Evolutionary conservation across 805 yeast species (phyloP), one percentile per base, ranked within the genome.

Genomic region (Wickerhamiella allomyrinae): DNA sequence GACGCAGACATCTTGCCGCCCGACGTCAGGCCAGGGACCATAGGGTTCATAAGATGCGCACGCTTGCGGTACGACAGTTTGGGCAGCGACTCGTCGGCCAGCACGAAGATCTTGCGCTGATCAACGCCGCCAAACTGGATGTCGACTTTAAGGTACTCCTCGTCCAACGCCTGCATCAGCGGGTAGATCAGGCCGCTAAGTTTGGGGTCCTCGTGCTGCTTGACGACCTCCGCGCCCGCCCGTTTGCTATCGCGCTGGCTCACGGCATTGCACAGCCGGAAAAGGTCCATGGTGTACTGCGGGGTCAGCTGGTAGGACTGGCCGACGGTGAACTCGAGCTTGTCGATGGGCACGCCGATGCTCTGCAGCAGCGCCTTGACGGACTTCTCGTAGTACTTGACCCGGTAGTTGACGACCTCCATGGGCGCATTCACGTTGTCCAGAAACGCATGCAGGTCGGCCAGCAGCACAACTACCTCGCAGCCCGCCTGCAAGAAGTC

Each of bases 141-240:
- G 62, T 91, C 99, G 31, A 75, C 85, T 23, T 70, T 80, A 57
- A 91, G 73, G 61, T 79, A 78, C 57, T 91, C 79, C 64, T 91
- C 99, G 62, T 91, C 99, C 46, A 91, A 71, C 6, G 96, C 96
- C 68, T 91, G 99, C 99, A 91, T 91, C 58, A 93, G 73, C 43
- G 99, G 99, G 65, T 91, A 91, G 53, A 91, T 85, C 60, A 91
- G 74, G 7, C 98, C 98, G 33, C 89, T 76, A 46, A 91, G 73
- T 51, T 86, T 72, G 31, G 99, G 98, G 63, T 87, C 87, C 29
- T 84, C 77, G 37, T 87, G 96, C 67, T 91, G 98, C 61, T 91
- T 91, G 48, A 91, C 99, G 43, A 91, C 99, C 63, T 91, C 99
- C 9, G 99, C 97, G 61, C 99, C 99, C 2, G 99, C 99, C 62